Evolutionary conservation across 2,329 filamentous ascomycete species (phyloP).

Genomic region (Fusarium sp.): DNA sequence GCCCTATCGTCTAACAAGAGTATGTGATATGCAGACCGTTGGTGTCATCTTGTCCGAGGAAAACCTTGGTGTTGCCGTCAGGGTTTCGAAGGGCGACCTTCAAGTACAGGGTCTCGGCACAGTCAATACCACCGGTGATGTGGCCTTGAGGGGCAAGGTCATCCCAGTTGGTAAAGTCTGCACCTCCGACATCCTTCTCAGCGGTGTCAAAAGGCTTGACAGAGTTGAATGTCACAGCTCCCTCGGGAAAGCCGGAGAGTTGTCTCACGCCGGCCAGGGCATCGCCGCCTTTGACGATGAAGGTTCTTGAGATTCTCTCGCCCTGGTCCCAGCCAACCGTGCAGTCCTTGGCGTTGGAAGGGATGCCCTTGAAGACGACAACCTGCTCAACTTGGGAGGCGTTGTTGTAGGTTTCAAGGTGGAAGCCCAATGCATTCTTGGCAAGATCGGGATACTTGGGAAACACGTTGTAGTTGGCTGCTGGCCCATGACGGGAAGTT

Average conservation of each 20-base stretch:
- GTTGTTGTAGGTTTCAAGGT: conserved; percentile 40
- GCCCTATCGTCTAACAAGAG: background rate
- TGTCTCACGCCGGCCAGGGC: conserved; percentile 40
- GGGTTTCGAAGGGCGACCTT: conserved; percentile 38
- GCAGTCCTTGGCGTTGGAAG: conserved; percentile 44
- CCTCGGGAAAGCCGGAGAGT: conserved; percentile 41
- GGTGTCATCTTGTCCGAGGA: conserved; percentile 46
- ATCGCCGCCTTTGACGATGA: conserved; percentile 48
- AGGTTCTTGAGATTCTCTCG: conserved; percentile 51
- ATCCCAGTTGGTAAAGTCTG: conserved; percentile 50
- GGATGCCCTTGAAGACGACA: conserved; percentile 49
- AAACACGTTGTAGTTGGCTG: conserved; percentile 29
- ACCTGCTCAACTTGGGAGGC: conserved; percentile 47
- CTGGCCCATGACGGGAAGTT: background rate
- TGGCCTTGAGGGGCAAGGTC: conserved; percentile 27
- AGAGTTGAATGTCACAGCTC: conserved; percentile 37
- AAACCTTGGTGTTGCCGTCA: conserved; percentile 43
- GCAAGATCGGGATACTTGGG: conserved; percentile 26
- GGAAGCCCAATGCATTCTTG: conserved; percentile 29
- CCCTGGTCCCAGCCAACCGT: conserved; percentile 50
- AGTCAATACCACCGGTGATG: conserved; percentile 39
- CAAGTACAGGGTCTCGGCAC: conserved; percentile 45
- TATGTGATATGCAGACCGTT: conserved; percentile 46
- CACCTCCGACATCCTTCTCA: conserved; percentile 23
- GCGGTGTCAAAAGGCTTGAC: conserved; percentile 39